Evolutionary conservation across 2,329 filamentous ascomycete genomes (phyloP), one percentile per base, ranked within the genome.

Genomic region (Zymoseptoria crescenta): DNA sequence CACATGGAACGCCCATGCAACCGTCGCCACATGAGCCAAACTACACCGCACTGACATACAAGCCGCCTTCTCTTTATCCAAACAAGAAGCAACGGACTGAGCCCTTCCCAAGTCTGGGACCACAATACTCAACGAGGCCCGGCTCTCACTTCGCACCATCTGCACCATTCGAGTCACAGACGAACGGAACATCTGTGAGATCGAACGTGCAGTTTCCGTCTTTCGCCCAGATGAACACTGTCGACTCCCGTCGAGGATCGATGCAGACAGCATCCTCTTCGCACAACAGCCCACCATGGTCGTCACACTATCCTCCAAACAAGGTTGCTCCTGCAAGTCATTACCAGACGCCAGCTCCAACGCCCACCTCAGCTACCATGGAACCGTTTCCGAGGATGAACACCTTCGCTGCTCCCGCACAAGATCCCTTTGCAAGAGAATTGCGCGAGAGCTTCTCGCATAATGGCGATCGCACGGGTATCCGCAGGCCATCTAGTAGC

Each of bases 1-100:
- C 62, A 19, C 60, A 64, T 35, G 59, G 53, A 50, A 61, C 58
- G 24, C 52, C 64, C 19, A 62, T 65, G 19, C 70, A 72, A 41
- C 66, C 66, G 19, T 63, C 62, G 13, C 70, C 70, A 8, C 63
- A 67, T 35, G 71, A 73, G 62, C 70, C 71, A 4, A 61, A 63
- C 1, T 69, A 68, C 60, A 67, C 65, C 20, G 63, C 67, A 10
- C 62, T 64, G 13, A 70, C 68, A 2, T 72, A 70, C 66, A 72
- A 71, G 57, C 71, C 71, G 13, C 65, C 68, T 13, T 64, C 69
- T 20, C 62, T 73, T 1, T 73, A 73, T 56, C 71, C 71, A 2
- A 71, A 71, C 64, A 73, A 73, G 64, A 73, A 70, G 58, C 65
- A 65, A 29, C 62, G 69, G 28, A 72, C 66, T 4, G 67, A 67